Evolutionary conservation across 495 filamentous ascomycete genomes (phyloP), one percentile per base, ranked within the genome.

Genomic region (Aspergillus heteromorphus): DNA sequence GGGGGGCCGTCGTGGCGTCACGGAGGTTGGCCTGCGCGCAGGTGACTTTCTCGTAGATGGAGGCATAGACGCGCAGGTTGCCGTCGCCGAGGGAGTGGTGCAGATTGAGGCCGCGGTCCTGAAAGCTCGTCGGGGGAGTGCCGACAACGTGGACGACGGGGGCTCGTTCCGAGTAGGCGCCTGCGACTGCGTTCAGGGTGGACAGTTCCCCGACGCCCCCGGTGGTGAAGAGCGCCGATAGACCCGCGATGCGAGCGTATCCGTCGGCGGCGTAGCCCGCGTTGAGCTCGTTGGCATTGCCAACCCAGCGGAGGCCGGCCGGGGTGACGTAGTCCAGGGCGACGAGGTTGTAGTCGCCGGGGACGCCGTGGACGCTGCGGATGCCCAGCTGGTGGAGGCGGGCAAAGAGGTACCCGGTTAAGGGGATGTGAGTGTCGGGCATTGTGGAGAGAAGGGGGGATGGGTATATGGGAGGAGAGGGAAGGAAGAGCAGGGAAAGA

Each of bases 111-210:
- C 66, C 55, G 5, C 57, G 54, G 2, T 59, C 57, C 25, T 75
- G 69, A 0, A 47, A 41, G 16, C 43, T 21, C 21, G 65, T 57
- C 9, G 58, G 18, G 0, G 73, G 68, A 0, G 59, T 66, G 9
- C 89, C 89, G 19, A 93, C 88, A 47, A 95, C 86, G 65, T 95
- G 90, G 14, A 92, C 81, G 10, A 95, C 73, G 0, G 90, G 88
- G 4, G 88, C 83, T 55, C 80, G 78, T 68, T 95, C 89, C 1
- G 86, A 80, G 65, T 80, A 88, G 51, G 84, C 75, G 20, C 87
- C 87, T 7, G 85, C 85, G 53, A 89, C 64, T 4, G 83, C 87
- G 60, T 89, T 89, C 53, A 90, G 63, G 45, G 85, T 85, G 5
- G 84, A 88, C 0, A 91, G 76, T 63, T 91, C 88, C 20, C 88